Evolutionary conservation across 352 stramenopile species (phyloP).

Genomic region (Globisporangium mamillatum): DNA sequence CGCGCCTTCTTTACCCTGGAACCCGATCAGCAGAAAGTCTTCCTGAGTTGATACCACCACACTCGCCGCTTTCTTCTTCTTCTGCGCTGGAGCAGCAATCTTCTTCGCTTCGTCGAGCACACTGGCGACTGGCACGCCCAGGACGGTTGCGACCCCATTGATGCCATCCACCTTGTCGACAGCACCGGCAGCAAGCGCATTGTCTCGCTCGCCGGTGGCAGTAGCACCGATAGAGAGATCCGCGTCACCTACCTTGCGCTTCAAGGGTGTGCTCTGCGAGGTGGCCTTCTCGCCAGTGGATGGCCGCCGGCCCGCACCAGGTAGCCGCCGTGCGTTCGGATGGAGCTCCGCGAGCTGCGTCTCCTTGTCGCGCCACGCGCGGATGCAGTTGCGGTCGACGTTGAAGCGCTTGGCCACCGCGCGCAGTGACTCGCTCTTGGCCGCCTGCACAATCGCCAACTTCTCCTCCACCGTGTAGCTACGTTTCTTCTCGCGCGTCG

Average conservation of each 20-base stretch:
- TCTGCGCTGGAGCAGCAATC: not conserved
- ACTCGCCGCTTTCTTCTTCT: conserved; percentile 9
- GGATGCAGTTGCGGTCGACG: conserved; percentile 73
- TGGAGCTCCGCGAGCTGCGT: conserved; percentile 48
- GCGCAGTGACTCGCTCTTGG: conserved; percentile 51
- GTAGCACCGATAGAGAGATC: not conserved
- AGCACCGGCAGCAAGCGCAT: not conserved
- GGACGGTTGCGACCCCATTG: not conserved
- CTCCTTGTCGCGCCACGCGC: conserved; percentile 65
- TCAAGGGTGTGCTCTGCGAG: not conserved
- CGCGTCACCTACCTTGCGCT: conserved; percentile 21
- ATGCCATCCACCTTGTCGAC: not conserved
- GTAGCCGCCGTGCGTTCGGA: conserved; percentile 52
- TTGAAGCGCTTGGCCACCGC: conserved; percentile 60
- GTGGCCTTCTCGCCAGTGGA: conserved; percentile 10
- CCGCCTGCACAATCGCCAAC: conserved; percentile 54
- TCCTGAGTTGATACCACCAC: conserved; percentile 22
- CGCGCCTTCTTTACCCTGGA: conserved; percentile 69
- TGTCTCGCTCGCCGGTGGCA: conserved; percentile 4
- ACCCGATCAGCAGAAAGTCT: conserved; percentile 58
- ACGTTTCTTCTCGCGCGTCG: conserved; percentile 49
- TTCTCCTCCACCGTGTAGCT: conserved; percentile 79
- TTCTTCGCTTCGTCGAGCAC: not conserved
- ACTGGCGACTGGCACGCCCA: not conserved
- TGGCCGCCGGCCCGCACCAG: conserved; percentile 44